phyloP scores from a whole-genome alignment of 2,329 filamentous ascomycete genomes.

The Ophiostoma angusticollis region DNA sequence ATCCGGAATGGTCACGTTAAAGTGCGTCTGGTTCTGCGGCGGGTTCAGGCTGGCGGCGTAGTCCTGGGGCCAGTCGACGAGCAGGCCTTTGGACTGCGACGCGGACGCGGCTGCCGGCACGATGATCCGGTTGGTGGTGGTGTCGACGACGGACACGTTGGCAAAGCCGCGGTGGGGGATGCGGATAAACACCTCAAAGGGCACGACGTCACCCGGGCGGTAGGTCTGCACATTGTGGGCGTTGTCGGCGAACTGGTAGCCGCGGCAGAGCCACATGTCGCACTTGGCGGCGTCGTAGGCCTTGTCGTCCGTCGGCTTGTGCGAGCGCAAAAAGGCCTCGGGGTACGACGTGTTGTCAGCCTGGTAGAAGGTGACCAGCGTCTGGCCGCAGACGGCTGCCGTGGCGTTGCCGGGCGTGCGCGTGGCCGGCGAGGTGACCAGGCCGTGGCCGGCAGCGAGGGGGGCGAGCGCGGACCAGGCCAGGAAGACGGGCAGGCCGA shows the following conservation, averaged over 20 bases:
- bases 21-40: constrained; percentile 20
- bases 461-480: constrained; percentile 7
- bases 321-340: constrained; percentile 20
- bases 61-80: constrained; percentile 18
- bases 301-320: constrained; percentile 15
- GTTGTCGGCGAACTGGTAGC: constrained; percentile 29
- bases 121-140: constrained; percentile 32
- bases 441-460: constrained; percentile 17
- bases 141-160: constrained; percentile 37
- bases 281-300: constrained; percentile 19
- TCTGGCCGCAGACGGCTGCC: constrained; percentile 19
- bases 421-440: constrained; percentile 17
- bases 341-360: constrained; percentile 23
- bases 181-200: constrained; percentile 29
- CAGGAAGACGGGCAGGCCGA: too few relatives aligned
- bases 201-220: constrained; percentile 28
- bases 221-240: constrained; percentile 24
- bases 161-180: constrained; percentile 34
- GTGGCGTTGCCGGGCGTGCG: constrained; percentile 18
- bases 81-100: too few relatives aligned
- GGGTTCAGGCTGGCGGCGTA: constrained; percentile 18
- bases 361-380: constrained; percentile 20
- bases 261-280: constrained; percentile 28
- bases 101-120: too few relatives aligned
- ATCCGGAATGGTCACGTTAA: constrained; percentile 20